A percentile compares a stretch with the other conserved stretches of the same genome.
phyloP scores from a whole-genome alignment of 495 filamentous ascomycete species.

The Hypoxylon cercidicola region DNA sequence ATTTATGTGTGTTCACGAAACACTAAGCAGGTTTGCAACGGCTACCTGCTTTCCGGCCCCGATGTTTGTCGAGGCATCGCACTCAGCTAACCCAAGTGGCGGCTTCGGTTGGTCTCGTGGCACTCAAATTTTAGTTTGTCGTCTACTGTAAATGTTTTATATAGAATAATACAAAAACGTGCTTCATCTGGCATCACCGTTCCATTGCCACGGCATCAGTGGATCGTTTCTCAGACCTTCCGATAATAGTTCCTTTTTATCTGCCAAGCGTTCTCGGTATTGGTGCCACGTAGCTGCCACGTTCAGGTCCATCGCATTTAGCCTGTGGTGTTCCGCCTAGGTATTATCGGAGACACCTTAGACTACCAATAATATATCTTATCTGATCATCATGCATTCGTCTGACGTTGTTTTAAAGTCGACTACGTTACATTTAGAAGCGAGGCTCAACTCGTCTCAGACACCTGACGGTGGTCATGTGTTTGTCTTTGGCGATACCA shows the following conservation, averaged over 20 bases:
- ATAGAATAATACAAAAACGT: too few species aligned
- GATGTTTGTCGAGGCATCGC: too few species aligned
- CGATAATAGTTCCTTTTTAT: conserved; percentile 11
- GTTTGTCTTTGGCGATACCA: background rate
- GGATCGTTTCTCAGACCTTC: too few species aligned
- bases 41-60: too few species aligned
- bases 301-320: conserved; percentile 16
- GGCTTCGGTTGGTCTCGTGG: too few species aligned
- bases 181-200: too few species aligned
- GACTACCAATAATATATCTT: conserved; percentile 4
- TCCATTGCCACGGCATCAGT: too few species aligned
- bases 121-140: too few species aligned
- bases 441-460: conserved; percentile 36
- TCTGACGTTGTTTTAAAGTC: conserved; percentile 34
- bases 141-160: too few species aligned
- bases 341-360: conserved; percentile 4
- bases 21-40: too few species aligned
- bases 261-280: conserved; percentile 16
- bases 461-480: background rate
- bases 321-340: conserved; percentile 7
- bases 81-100: too few species aligned
- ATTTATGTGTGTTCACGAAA: too few species aligned
- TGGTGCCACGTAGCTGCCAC: background rate
- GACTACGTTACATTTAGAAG: conserved; percentile 25
- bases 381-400: conserved; percentile 26